Evolutionary conservation across 73 alveolate genomes (phyloP), one percentile per base, ranked within the genome.

Genomic region (Paraurostyla sp.): DNA sequence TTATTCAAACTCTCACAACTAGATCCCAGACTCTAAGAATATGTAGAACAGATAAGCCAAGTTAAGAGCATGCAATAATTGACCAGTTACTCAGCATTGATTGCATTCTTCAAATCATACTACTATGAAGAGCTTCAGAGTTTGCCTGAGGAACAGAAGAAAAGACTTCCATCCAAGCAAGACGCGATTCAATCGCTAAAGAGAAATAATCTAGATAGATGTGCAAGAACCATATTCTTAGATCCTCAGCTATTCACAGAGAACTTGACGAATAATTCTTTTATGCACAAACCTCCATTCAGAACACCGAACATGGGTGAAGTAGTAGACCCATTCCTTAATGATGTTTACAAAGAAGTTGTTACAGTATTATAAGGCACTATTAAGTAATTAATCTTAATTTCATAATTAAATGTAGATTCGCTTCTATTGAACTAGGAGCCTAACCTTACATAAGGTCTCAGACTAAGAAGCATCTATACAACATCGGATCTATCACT

Each of bases 361-460:
- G 56, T 38, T 16, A 36, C 23, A 9, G 9, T 23, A 1, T 58
- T 65, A 38, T 22, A 33, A 11, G 56, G 54, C 33, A 36, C 46
- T 6, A 25, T 65, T 9, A 65, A 38, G 82, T 65, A 65, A 65
- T 56, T 4, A n/a, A 15, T 27, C 48, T 59, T 13, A 40, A 11
- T 65, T 65, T 38, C 7, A 3, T 40, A 11, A 22, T 38, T 25
- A 16, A 38, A 15, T 62, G 83, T 46, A 51, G 73, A 15, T 80
- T 49, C 46, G 40, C 30, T 56, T 65, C 89, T 0, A 33, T 20
- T 6, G 85, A 81, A 43, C 69, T 90, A 30, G 18, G 71, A 0
- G 75, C 43, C 40, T 58, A 82, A 29, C 96, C 94, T 27, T 57
- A 45, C 33, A 46, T 92, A 22, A 48, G 93, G 33, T 18, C 63